Conservation (phyloP, 441 rosid species). For the Macaranga tanarius region DNA sequence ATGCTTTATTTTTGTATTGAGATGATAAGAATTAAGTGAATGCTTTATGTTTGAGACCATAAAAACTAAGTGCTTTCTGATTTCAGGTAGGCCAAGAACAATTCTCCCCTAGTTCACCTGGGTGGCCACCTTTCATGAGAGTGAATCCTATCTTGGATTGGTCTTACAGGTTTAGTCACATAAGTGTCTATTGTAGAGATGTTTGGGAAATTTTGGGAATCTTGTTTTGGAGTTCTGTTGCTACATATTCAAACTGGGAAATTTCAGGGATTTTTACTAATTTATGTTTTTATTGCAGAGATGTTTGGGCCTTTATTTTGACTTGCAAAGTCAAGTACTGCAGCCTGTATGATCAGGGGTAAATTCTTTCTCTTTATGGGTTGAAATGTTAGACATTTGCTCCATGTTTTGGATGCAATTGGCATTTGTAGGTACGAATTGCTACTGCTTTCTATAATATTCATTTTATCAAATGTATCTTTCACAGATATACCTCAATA, state of each 20-base stretch:
- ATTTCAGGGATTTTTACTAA: constrained; percentile 17
- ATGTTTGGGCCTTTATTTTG: constrained; percentile 95
- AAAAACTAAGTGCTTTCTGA: constrained; percentile 16
- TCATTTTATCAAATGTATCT: constrained; percentile 20
- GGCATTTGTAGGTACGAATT: not conserved
- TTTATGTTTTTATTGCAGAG: constrained; percentile 53
- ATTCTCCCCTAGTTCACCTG: constrained; percentile 98
- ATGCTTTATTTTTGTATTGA: constrained; percentile 8
- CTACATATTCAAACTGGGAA: not conserved
- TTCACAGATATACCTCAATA: constrained; percentile 86
- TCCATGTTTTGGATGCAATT: not conserved
- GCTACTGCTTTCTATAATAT: constrained; percentile 4
- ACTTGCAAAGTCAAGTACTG: constrained; percentile 95
- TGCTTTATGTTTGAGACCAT: constrained; percentile 13
- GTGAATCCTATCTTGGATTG: constrained; percentile 99
- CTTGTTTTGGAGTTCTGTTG: not conserved
- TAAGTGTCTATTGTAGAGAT: not conserved
- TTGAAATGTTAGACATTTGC: not conserved
- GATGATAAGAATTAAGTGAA: constrained; percentile 11
- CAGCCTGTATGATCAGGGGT: constrained; percentile 98
- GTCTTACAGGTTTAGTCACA: constrained; percentile 76
- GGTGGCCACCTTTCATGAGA: constrained; percentile 99
- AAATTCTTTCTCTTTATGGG: constrained; percentile 30
- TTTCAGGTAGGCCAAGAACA: constrained; percentile 97
- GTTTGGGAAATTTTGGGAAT: not conserved